phyloP scores from a whole-genome alignment of 352 stramenopile species.

The Globisporangium lucens region DNA sequence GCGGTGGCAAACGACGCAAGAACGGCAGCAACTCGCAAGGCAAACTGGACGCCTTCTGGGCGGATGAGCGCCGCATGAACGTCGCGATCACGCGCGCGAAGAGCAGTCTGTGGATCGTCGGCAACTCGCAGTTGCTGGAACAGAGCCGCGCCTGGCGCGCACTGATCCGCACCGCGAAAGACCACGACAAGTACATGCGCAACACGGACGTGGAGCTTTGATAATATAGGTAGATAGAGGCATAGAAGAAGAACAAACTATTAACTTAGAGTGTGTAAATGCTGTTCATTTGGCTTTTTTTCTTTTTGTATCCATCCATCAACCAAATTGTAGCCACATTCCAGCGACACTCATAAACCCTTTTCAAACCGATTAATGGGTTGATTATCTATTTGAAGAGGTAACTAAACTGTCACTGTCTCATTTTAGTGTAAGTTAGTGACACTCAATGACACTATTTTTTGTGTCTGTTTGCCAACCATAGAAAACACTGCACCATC shows the following conservation, averaged over 20 bases:
- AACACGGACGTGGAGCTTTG: slow-evolving; percentile 22
- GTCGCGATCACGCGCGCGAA: slow-evolving; percentile 97
- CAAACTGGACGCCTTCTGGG: slow-evolving; percentile 88
- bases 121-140: slow-evolving; percentile 65
- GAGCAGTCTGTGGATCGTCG: slow-evolving; percentile 90
- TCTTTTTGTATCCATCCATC: background rate
- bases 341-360: background rate
- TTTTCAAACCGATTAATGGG: background rate
- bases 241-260: background rate
- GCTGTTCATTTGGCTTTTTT: background rate
- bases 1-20: slow-evolving; percentile 36
- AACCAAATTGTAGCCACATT: background rate
- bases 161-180: slow-evolving; percentile 66
- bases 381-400: slow-evolving; percentile 13
- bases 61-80: slow-evolving; percentile 98
- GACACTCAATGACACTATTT: background rate
- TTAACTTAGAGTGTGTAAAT: background rate
- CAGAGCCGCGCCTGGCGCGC: slow-evolving; percentile 65
- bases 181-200: slow-evolving; percentile 41
- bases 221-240: slow-evolving; percentile 4
- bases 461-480: slow-evolving; percentile 10
- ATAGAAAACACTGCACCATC: background rate
- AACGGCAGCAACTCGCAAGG: slow-evolving; percentile 13
- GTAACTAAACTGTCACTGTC: background rate
- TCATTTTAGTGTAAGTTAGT: background rate